Conservation (phyloP, 2,329 filamentous ascomycete species). For the Fusarium setosum region DNA sequence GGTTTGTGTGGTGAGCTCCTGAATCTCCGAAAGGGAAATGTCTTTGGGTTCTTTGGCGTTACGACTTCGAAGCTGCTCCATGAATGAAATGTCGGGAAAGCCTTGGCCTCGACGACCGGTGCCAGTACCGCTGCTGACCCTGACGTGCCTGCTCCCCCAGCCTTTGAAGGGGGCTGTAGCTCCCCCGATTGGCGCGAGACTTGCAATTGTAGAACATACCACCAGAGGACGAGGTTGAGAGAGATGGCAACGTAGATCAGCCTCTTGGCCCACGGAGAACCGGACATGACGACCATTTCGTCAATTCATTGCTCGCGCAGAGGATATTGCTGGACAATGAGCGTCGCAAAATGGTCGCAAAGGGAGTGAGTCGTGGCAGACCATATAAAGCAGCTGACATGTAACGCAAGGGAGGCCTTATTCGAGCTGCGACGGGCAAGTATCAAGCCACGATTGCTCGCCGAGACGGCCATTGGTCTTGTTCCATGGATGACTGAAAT, state of each 20-base stretch:
- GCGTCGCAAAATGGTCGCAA: conserved; percentile 7
- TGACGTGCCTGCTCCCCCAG: background rate
- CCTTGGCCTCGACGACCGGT: background rate
- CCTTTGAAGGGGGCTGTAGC: background rate
- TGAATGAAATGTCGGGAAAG: conserved; percentile 22
- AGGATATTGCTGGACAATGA: background rate
- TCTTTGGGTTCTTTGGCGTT: conserved; percentile 12
- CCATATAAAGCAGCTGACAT: conserved; percentile 19
- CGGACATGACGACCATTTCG: conserved; percentile 30
- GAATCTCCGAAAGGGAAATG: conserved; percentile 36
- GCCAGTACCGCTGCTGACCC: background rate
- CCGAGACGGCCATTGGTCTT: background rate
- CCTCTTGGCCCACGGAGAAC: conserved; percentile 28
- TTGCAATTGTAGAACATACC: conserved; percentile 1
- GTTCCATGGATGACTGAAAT: background rate
- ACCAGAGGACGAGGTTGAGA: conserved; percentile 22
- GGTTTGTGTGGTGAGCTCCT: conserved; percentile 40
- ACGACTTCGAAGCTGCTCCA: conserved; percentile 35
- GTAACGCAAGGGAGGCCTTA: conserved; percentile 26
- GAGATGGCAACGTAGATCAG: conserved; percentile 11
- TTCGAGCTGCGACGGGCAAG: background rate
- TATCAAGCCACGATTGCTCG: background rate
- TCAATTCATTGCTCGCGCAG: background rate
- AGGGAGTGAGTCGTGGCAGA: background rate
- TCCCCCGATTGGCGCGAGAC: conserved; percentile 1